Evolutionary conservation across 164 flowering plant genomes (phyloP).

Genomic region (Vitis rupestris): DNA sequence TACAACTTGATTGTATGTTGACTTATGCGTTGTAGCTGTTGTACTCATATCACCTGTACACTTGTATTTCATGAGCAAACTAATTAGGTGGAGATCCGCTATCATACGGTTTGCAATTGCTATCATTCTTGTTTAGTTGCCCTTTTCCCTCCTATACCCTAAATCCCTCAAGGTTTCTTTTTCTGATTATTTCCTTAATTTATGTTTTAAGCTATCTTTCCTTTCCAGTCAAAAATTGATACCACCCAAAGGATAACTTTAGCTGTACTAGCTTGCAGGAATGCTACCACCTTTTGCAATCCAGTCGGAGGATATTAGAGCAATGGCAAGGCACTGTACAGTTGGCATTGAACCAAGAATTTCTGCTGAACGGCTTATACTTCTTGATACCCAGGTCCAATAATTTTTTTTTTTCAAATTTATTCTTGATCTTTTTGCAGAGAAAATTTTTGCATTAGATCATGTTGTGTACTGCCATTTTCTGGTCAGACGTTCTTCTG

Average conservation of each 20-base stretch:
- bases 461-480: background rate
- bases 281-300: conserved; percentile 86
- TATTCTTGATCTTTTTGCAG: background rate
- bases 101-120: too few species aligned
- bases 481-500: too few species aligned
- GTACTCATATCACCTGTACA: too few species aligned
- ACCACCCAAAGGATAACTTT: background rate
- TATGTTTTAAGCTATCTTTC: background rate
- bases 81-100: too few species aligned
- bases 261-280: conserved; percentile 37
- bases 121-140: too few species aligned
- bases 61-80: too few species aligned
- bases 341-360: conserved; percentile 83
- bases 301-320: conserved; percentile 72
- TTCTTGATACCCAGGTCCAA: conserved; percentile 89
- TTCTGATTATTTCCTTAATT: background rate
- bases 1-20: too few species aligned
- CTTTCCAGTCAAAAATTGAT: background rate
- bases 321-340: conserved; percentile 78
- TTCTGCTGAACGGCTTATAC: conserved; percentile 78
- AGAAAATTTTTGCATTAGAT: background rate
- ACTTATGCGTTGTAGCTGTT: too few species aligned
- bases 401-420: background rate
- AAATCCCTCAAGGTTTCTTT: background rate
- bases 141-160: too few species aligned